A percentile compares a stretch with the other conserved stretches of the same genome.
Conservation (phyloP, 2,329 filamentous ascomycete genomes). For the Ophiostoma ips region DNA sequence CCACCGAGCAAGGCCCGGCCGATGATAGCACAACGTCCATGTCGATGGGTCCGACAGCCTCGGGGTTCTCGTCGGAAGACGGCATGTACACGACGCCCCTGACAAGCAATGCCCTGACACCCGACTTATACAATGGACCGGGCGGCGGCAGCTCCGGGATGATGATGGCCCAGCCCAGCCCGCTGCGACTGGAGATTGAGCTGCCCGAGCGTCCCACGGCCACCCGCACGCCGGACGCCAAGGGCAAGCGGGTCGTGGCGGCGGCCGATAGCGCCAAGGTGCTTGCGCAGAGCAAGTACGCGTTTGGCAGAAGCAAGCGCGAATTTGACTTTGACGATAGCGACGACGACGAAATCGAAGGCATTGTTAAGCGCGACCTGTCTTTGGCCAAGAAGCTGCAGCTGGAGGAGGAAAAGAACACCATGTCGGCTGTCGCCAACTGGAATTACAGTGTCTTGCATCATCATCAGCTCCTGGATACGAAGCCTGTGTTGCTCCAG, state of each 20-base stretch:
- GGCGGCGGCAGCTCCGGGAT: constrained; percentile 9
- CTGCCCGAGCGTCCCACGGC: constrained; percentile 13
- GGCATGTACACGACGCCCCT: constrained; percentile 30
- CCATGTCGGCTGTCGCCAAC: background rate
- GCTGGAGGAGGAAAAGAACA: constrained; percentile 25
- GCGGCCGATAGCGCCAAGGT: constrained; percentile 28
- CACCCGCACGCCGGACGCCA: background rate
- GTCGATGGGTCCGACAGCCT: constrained; percentile 24
- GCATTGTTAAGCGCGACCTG: background rate
- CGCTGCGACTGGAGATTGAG: constrained; percentile 23
- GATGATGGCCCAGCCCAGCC: constrained; percentile 12
- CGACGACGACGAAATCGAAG: constrained; percentile 14
- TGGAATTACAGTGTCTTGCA: no score
- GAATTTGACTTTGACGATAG: constrained; percentile 16
- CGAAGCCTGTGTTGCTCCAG: background rate
- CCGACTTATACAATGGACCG: constrained; percentile 17
- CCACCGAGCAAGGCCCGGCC: constrained; percentile 13
- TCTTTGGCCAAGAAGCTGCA: constrained; percentile 39
- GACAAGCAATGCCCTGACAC: constrained; percentile 29
- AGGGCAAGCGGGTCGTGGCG: background rate
- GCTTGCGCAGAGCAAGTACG: constrained; percentile 34
- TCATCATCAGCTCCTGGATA: no score
- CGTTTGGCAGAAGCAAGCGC: constrained; percentile 30
- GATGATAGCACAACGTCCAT: constrained; percentile 18
- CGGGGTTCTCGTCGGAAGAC: constrained; percentile 21